Conservation (phyloP, 768 basidiomycete genomes). For the Jaapia argillacea region DNA sequence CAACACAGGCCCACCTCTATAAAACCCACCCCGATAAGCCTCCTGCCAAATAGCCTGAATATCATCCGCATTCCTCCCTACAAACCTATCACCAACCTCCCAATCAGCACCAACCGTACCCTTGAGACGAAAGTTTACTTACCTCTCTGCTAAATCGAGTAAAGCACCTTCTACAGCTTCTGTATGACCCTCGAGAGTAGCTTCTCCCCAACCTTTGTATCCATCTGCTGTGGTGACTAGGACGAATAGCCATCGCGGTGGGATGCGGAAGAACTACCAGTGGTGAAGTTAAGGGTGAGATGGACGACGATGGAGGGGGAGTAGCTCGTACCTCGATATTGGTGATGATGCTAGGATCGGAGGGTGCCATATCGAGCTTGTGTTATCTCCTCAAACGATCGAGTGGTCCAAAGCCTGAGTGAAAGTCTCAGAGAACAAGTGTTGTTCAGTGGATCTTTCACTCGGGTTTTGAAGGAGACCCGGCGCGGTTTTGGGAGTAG, state of each 20-base stretch:
- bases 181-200: conserved; percentile 63
- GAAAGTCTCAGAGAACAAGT: too few species aligned
- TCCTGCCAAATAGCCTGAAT: conserved; percentile 71
- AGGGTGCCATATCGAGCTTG: not conserved
- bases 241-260: conserved; percentile 66
- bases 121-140: too few species aligned
- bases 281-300: not conserved
- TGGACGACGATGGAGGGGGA: not conserved
- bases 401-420: too few species aligned
- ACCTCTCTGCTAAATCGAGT: conserved; percentile 43
- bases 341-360: conserved; percentile 15
- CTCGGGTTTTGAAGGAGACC: too few species aligned
- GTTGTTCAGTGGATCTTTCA: too few species aligned
- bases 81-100: too few species aligned
- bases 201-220: conserved; percentile 67
- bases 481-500: too few species aligned
- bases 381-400: too few species aligned
- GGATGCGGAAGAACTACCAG: conserved; percentile 49
- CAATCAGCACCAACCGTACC: too few species aligned
- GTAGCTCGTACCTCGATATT: conserved; percentile 16
- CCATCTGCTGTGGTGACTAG: conserved; percentile 56
- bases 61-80: conserved; percentile 49
- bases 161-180: conserved; percentile 66
- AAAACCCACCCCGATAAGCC: conserved; percentile 59
- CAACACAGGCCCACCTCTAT: conserved; percentile 60